Conservation (phyloP, 345 rosid genomes). For the Microthlaspi erraticum region DNA sequence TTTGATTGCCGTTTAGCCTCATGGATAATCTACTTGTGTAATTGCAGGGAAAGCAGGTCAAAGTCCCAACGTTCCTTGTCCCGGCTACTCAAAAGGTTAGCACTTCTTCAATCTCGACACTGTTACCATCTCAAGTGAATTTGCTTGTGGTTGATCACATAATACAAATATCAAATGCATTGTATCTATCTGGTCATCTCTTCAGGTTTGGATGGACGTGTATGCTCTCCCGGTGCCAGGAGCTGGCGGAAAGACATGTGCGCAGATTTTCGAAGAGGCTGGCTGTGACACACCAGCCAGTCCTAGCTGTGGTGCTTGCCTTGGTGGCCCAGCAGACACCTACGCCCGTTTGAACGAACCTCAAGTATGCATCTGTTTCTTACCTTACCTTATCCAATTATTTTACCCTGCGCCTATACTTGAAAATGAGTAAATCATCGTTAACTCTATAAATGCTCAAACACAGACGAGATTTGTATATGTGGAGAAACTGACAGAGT, state of each 20-base stretch:
- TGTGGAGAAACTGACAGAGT: neutral
- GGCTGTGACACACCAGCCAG: constrained; percentile 97
- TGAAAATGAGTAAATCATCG: constrained; percentile 6
- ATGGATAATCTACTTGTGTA: constrained; percentile 27
- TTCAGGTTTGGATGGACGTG: constrained; percentile 91
- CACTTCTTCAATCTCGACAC: neutral
- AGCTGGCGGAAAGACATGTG: constrained; percentile 94
- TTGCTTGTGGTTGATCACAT: neutral
- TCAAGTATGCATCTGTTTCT: constrained; percentile 51
- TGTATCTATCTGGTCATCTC: constrained; percentile 27
- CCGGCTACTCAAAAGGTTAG: constrained; percentile 95
- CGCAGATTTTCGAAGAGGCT: constrained; percentile 96
- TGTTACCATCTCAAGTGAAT: neutral
- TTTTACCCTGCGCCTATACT: neutral
- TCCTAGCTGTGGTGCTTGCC: constrained; percentile 97
- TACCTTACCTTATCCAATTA: neutral
- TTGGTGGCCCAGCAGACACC: constrained; percentile 97
- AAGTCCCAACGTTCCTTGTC: constrained; percentile 96
- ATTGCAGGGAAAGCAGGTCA: constrained; percentile 81
- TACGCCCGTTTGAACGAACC: constrained; percentile 94
- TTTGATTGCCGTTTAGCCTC: neutral
- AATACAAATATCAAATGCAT: neutral
- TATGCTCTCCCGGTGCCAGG: constrained; percentile 91
- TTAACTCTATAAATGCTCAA: neutral
- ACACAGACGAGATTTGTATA: neutral